Evolutionary conservation across 2,329 filamentous ascomycete genomes (phyloP).

Genomic region (Ceratocystis papillata): DNA sequence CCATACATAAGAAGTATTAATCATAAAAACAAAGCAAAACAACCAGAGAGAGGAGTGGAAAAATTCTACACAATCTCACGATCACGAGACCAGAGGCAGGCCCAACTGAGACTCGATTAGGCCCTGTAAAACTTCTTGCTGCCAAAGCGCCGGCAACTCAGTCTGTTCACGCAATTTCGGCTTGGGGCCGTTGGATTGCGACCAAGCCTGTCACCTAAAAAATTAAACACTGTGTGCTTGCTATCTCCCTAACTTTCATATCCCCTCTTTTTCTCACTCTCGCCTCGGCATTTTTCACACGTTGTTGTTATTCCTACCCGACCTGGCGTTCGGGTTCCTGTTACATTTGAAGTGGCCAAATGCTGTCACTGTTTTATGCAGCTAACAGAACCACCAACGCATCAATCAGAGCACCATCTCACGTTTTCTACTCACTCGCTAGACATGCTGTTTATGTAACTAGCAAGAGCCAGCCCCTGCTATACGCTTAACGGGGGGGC

Average conservation of each 20-base stretch:
- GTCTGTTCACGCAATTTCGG: background rate
- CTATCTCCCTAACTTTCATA: background rate
- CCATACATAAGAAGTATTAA: too few species aligned
- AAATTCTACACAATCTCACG: background rate
- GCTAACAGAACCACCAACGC: background rate
- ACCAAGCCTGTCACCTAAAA: background rate
- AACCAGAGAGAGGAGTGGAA: too few species aligned
- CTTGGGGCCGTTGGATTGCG: background rate
- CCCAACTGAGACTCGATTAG: background rate
- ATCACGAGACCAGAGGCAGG: background rate
- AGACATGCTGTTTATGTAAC: constrained; percentile 1
- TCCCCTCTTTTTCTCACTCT: background rate
- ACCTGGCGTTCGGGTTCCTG: background rate
- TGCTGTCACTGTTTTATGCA: constrained; percentile 3
- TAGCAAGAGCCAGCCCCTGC: background rate
- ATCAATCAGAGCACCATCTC: background rate
- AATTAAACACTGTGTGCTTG: background rate
- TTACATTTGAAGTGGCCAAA: constrained; percentile 1
- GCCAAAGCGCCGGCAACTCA: background rate
- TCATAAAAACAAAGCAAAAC: background rate
- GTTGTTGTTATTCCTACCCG: background rate
- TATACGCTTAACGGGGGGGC: background rate
- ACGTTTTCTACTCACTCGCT: too few species aligned
- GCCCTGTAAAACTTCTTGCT: constrained; percentile 1
- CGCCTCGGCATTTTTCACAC: background rate